Conservation (phyloP, 371 early-diverging fungal genomes). For the Rhizopus sp. region DNA sequence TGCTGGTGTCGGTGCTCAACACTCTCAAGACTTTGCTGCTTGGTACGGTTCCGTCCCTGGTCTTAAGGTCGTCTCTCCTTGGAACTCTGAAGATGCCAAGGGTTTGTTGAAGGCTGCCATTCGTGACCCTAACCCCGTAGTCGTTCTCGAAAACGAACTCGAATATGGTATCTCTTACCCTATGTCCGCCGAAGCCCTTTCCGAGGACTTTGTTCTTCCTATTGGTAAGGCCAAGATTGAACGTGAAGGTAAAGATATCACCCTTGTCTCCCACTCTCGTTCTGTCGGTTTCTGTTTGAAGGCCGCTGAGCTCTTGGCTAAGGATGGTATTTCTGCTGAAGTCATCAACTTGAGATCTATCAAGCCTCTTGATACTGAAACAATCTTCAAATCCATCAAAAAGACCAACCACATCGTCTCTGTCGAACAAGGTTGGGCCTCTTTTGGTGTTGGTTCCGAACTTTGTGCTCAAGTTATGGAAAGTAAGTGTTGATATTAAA, state of each 20-base stretch:
- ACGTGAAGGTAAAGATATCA: conserved; percentile 89
- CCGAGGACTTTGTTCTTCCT: conserved; percentile 87
- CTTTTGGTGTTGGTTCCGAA: conserved; percentile 97
- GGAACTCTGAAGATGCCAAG: conserved; percentile 97
- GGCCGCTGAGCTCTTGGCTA: conserved; percentile 89
- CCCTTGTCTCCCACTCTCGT: conserved; percentile 95
- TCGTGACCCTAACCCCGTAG: conserved; percentile 98
- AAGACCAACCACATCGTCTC: conserved; percentile 98
- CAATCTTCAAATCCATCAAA: conserved; percentile 92
- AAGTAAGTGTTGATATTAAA: conserved; percentile 35
- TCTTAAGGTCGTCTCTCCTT: conserved; percentile 98
- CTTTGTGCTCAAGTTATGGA: conserved; percentile 97
- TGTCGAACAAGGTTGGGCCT: conserved; percentile 98
- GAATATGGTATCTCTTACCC: conserved; percentile 95
- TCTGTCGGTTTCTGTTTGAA: conserved; percentile 89
- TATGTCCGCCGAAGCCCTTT: conserved; percentile 79
- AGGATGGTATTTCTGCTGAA: conserved; percentile 84
- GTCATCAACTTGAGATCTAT: conserved; percentile 99
- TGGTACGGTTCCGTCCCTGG: conserved; percentile 99
- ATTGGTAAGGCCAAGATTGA: conserved; percentile 98
- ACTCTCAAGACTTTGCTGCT: conserved; percentile 98
- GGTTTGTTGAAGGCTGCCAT: conserved; percentile 97
- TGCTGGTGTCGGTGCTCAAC: conserved; percentile 99
- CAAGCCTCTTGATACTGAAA: conserved; percentile 95
- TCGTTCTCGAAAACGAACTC: conserved; percentile 98